A percentile compares a stretch with the other conserved stretches of the same genome.
These are phyloP conservation scores for Hyphopichia burtonii DNA, from an alignment of 1,139 yeast genomes.

Conservation along the genomic window DNA sequence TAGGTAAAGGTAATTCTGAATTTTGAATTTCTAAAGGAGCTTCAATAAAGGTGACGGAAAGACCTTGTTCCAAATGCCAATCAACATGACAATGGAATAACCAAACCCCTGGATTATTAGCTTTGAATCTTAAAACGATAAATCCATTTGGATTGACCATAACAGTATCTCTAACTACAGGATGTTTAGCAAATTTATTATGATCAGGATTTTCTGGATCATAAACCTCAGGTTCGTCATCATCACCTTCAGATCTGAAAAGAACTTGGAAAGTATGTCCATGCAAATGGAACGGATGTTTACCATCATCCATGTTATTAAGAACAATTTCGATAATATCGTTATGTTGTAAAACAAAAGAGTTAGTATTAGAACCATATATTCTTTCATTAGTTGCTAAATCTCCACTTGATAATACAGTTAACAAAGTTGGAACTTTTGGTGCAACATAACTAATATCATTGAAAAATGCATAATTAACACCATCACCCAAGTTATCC, in stretches of 20 bases:
- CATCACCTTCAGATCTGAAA: conserved; percentile 34
- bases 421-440: conserved; percentile 75
- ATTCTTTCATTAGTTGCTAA: conserved; percentile 43
- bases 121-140: conserved; percentile 56
- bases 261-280: conserved; percentile 74
- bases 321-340: conserved; percentile 67
- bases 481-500: conserved; percentile 80
- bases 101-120: conserved; percentile 64
- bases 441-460: conserved; percentile 75
- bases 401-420: conserved; percentile 68
- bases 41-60: conserved; percentile 51
- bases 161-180: conserved; percentile 70
- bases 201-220: conserved; percentile 33
- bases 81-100: conserved; percentile 66
- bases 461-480: conserved; percentile 89
- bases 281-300: conserved; percentile 87
- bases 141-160: conserved; percentile 67
- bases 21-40: conserved; percentile 56
- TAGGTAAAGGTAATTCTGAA: conserved; percentile 47
- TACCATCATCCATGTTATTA: conserved; percentile 73
- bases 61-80: conserved; percentile 65
- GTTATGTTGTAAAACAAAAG: conserved; percentile 67
- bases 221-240: conserved; percentile 39
- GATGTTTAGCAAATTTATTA: conserved; percentile 43
- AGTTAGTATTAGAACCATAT: conserved; percentile 76